Evolutionary conservation across 1,284 basidiomycete genomes (phyloP), one percentile per base, ranked within the genome.

Genomic region (Boletus semigastroideus): DNA sequence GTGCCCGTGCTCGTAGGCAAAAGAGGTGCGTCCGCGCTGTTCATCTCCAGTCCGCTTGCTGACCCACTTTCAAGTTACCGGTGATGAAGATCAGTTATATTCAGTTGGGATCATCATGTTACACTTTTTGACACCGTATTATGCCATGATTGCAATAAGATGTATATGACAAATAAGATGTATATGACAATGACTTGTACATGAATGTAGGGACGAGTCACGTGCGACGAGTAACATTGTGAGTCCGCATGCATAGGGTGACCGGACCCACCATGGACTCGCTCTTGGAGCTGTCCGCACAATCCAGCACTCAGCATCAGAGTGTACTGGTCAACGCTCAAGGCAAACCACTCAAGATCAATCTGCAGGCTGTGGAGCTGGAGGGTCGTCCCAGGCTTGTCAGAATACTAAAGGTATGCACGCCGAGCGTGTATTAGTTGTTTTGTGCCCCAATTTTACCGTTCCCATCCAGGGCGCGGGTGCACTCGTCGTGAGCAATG

Each of bases 1-100:
- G 94, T 88, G 94, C 94, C 62, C 92, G 93, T 84, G 91, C 92
- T 58, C 90, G 92, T 79, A 88, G 93, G 77, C 92, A 96, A 80
- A 95, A 95, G 82, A 90, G 86, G 89, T 91, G 54, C 58, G 84
- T 71, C 27, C 13, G 36, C 40, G 40, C 43, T 17, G 12, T 43
- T 10, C 20, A 36, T 46, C 34, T 44, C 43, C 11, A 14, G 42
- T 28, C 44, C 25, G 22, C 42, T 46, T 40, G 14, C 56, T 65
- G 37, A 67, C 13, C 30, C 14, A 4, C 20, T 46, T 36, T 42
- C 77, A 40, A 94, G 92, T 84, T 94, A 94, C 84, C 92, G 92
- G n/a, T n/a, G n/a, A 83, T 94, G 84, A 90, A 68, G 62, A 54
- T 56, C 51, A 42, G 61, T 59, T 57, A 5, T 44, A 20, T 44